Percentiles rank a stretch among this genome's conserved stretches.
Conservation (phyloP, 2,329 filamentous ascomycete species). For the Leptographium wingfieldii region DNA sequence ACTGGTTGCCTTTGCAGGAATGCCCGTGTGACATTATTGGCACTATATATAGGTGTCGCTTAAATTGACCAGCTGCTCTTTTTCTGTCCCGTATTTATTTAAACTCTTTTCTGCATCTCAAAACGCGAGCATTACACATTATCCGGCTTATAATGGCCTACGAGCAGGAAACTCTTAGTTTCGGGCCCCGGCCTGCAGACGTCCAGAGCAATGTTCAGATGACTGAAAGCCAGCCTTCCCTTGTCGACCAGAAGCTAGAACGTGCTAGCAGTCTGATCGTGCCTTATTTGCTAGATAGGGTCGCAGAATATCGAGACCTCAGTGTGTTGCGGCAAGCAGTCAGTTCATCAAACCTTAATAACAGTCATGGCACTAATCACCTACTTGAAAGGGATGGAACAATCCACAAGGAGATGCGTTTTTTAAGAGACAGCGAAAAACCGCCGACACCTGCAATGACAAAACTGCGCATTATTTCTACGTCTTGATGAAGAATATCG, state of each 20-base stretch:
- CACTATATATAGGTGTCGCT: too few species aligned
- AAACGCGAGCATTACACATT: too few species aligned
- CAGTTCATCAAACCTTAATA: neutral
- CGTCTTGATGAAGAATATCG: constrained; percentile 30
- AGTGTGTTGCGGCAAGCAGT: neutral
- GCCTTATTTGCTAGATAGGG: neutral
- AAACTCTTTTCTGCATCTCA: too few species aligned
- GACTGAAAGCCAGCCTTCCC: neutral
- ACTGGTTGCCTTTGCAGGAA: too few species aligned
- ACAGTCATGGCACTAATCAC: neutral
- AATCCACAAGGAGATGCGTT: constrained; percentile 27
- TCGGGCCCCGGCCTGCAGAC: neutral
- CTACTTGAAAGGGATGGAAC: constrained; percentile 27
- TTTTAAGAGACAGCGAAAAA: constrained; percentile 26
- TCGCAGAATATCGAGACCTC: neutral
- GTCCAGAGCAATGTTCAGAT: neutral
- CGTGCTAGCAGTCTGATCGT: neutral
- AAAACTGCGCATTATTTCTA: constrained; percentile 21
- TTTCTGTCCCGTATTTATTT: too few species aligned
- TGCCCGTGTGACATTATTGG: too few species aligned
- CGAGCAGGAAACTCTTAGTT: too few species aligned
- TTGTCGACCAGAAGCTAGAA: neutral
- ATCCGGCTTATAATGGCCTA: too few species aligned
- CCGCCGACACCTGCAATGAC: constrained; percentile 16
- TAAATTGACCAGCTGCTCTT: too few species aligned